These are phyloP conservation scores for Rhizophagus clarus DNA, from an alignment of 192 early-diverging fungal genomes.

Conservation along the genomic window DNA sequence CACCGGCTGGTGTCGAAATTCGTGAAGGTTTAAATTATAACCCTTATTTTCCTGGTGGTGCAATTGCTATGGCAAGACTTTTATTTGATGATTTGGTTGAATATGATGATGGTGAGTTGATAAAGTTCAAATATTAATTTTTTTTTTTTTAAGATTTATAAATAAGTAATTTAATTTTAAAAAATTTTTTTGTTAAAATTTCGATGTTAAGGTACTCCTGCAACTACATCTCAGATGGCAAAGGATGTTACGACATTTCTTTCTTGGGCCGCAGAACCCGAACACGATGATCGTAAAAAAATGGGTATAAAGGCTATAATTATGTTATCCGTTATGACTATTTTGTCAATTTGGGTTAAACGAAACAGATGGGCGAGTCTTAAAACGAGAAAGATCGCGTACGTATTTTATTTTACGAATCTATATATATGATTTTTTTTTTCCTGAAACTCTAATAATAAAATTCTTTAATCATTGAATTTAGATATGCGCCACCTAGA, in stretches of 20 bases:
- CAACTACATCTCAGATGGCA: constrained; percentile 93
- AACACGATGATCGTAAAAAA: constrained; percentile 96
- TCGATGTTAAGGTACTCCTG: constrained; percentile 66
- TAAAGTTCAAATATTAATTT: background rate
- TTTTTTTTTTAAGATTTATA: no score
- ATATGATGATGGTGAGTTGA: constrained; percentile 80
- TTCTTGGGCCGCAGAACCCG: constrained; percentile 95
- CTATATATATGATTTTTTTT: background rate
- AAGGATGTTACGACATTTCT: constrained; percentile 97
- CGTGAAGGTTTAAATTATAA: constrained; percentile 98
- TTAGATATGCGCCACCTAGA: constrained; percentile 8
- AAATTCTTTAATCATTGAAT: background rate
- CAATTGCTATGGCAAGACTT: constrained; percentile 94
- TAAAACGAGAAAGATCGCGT: constrained; percentile 94
- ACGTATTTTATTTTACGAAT: constrained; percentile 31
- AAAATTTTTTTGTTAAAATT: background rate
- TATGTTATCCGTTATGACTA: constrained; percentile 69
- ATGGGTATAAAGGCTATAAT: constrained; percentile 89
- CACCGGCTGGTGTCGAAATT: constrained; percentile 90
- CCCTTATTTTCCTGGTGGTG: constrained; percentile 98
- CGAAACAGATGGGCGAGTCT: constrained; percentile 88
- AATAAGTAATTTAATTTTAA: no score
- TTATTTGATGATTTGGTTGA: constrained; percentile 94
- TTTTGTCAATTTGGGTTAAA: constrained; percentile 88
- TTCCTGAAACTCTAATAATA: background rate